A percentile compares a stretch with the other conserved stretches of the same genome.
Evolutionary conservation across 2,329 filamentous ascomycete species (phyloP).

Genomic region (Aspergillus ochraceus): DNA sequence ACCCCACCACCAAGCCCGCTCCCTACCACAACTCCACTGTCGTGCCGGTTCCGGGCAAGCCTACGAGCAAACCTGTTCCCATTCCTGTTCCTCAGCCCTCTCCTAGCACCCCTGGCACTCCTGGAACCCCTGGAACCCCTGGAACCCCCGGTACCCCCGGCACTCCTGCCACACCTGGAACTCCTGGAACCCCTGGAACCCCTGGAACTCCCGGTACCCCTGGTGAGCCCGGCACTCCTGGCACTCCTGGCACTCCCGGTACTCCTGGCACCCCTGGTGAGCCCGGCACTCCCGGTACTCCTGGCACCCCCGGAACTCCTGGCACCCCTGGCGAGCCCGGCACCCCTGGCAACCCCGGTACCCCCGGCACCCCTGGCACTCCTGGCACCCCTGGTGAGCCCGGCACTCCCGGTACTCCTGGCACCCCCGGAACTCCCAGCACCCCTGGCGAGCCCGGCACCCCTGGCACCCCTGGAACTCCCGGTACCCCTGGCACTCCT

Average conservation of each 20-base stretch:
- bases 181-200: constrained; percentile 1
- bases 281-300: constrained; percentile 1
- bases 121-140: constrained; percentile 3
- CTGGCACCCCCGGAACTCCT: constrained; percentile 5
- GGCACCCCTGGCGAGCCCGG: constrained; percentile 8
- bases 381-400: not conserved
- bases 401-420: not conserved
- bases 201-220: constrained; percentile 4
- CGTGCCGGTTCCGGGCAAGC: constrained; percentile 17
- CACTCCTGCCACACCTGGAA: not conserved
- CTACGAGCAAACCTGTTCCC: constrained; percentile 15
- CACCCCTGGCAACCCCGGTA: constrained; percentile 2
- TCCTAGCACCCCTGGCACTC: not conserved
- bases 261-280: not conserved
- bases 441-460: constrained; percentile 5
- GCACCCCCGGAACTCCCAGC: not conserved
- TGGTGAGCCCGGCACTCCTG: constrained; percentile 1
- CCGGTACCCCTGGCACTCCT: constrained; percentile 4
- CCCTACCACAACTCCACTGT: constrained; percentile 4
- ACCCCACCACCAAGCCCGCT: constrained; percentile 9
- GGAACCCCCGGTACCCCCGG: constrained; percentile 9
- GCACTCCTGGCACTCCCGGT: constrained; percentile 1
- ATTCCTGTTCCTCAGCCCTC: constrained; percentile 14
- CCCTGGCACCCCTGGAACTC: constrained; percentile 3
- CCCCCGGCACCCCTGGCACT: not conserved